A percentile compares a stretch with the other conserved stretches of the same genome.
Evolutionary conservation across 768 basidiomycete genomes (phyloP).

Genomic region (Boletellus ananiceps): DNA sequence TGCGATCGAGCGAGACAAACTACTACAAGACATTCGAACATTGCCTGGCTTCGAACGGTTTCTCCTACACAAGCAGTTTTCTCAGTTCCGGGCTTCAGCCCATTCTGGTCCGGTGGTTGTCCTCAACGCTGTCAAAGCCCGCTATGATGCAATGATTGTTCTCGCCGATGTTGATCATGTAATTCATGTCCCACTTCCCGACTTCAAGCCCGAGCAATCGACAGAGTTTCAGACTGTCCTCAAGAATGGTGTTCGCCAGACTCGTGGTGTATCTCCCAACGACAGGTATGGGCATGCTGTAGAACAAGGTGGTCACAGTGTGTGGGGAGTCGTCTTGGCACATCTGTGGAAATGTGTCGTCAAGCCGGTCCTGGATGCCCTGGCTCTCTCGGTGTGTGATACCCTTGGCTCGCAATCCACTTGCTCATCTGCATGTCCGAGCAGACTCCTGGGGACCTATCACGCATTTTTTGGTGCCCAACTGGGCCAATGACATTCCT

Average conservation of each 20-base stretch:
- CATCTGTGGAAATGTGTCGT: neutral
- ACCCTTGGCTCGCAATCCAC: neutral
- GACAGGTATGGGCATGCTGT: neutral
- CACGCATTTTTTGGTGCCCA: too few relatives aligned
- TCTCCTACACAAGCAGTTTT: neutral
- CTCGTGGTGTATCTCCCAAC: neutral
- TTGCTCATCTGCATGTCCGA: neutral
- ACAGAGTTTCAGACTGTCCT: too few relatives aligned
- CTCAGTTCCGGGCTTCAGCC: neutral
- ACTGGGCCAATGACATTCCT: too few relatives aligned
- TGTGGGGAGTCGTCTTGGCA: neutral
- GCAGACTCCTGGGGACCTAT: too few relatives aligned
- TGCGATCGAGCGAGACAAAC: neutral
- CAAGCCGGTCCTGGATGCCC: neutral
- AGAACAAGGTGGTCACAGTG: neutral
- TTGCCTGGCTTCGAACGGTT: too few relatives aligned
- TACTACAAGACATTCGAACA: neutral
- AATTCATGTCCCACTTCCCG: too few relatives aligned
- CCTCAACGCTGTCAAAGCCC: neutral
- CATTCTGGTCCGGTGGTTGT: neutral
- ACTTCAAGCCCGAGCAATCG: neutral
- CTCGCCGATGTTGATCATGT: neutral
- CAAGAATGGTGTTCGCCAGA: neutral
- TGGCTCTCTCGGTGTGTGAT: neutral
- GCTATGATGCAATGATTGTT: neutral